A percentile compares a stretch with the other conserved stretches of the same genome.
Evolutionary conservation across 371 early-diverging fungal species (phyloP).

Genomic region (Thermomucor indicae-seudaticae): DNA sequence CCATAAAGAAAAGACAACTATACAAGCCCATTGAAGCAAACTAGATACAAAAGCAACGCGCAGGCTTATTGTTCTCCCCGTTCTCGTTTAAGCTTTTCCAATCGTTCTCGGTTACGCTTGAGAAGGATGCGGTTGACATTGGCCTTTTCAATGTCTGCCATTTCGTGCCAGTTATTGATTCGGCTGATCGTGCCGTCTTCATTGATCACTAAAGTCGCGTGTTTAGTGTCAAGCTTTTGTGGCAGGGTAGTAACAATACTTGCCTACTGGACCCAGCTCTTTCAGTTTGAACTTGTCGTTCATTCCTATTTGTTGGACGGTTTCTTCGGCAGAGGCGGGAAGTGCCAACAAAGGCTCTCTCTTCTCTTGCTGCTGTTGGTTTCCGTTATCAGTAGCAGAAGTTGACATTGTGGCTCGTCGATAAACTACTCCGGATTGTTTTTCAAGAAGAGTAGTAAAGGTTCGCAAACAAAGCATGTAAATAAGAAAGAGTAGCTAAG

Average conservation of each 20-base stretch:
- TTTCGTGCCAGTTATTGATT: conserved; percentile 72
- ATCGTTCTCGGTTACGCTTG: conserved; percentile 56
- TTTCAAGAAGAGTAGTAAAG: no score
- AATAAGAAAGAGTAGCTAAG: no score
- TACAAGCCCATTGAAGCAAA: no score
- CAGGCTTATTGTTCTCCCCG: conserved; percentile 1
- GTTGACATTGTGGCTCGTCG: not conserved
- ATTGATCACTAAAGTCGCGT: conserved; percentile 42
- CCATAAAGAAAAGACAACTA: no score
- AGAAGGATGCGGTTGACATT: conserved; percentile 62
- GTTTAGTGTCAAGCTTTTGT: not conserved
- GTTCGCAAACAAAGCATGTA: no score
- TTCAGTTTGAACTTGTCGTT: conserved; percentile 51
- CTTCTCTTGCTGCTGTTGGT: not conserved
- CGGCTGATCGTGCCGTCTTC: conserved; percentile 68
- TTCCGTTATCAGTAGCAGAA: not conserved
- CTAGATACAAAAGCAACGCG: no score
- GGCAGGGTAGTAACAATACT: not conserved
- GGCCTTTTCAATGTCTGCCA: conserved; percentile 62
- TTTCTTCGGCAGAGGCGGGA: conserved; percentile 48
- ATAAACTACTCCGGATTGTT: no score
- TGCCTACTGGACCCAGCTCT: conserved; percentile 55
- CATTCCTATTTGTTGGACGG: conserved; percentile 30
- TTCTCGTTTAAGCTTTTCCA: conserved; percentile 4
- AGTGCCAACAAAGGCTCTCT: conserved; percentile 42